A percentile compares a stretch with the other conserved stretches of the same genome.
Conservation (phyloP, 768 basidiomycete genomes). For the Tulasnella sp. region DNA sequence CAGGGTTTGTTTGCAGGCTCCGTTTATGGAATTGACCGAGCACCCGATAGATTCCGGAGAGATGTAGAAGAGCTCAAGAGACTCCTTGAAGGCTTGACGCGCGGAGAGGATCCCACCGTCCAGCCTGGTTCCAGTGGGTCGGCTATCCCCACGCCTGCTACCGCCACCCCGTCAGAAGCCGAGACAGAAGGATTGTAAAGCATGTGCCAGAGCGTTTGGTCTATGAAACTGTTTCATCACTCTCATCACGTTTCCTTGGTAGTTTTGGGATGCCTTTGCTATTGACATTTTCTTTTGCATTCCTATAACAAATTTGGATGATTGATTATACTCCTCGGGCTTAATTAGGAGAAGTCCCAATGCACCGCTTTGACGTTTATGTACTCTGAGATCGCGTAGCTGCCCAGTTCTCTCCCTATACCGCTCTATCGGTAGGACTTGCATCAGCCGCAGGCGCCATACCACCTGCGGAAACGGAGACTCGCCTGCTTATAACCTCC, state of each 20-base stretch:
- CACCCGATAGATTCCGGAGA: constrained; percentile 45
- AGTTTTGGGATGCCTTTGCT: not conserved
- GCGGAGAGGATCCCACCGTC: constrained; percentile 19
- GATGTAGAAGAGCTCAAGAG: constrained; percentile 71
- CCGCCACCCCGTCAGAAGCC: not conserved
- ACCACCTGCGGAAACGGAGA: constrained; percentile 41
- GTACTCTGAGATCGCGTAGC: constrained; percentile 79
- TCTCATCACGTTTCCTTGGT: not conserved
- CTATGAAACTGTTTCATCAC: not conserved
- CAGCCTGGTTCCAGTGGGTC: not conserved
- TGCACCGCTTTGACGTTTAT: constrained; percentile 78
- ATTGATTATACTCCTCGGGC: not conserved
- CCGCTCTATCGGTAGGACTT: constrained; percentile 29
- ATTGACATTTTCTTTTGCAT: not conserved
- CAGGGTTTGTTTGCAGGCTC: too few relatives aligned
- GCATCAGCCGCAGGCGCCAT: not conserved
- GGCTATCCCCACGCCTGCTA: not conserved
- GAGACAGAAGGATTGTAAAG: not conserved
- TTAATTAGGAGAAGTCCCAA: constrained; percentile 59
- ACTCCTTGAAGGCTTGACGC: constrained; percentile 14
- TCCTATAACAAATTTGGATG: not conserved
- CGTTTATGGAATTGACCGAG: not conserved
- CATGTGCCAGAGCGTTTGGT: not conserved
- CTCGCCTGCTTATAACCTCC: constrained; percentile 47
- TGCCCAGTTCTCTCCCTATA: constrained; percentile 81